A percentile compares a stretch with the other conserved stretches of the same genome.
phyloP scores from a whole-genome alignment of 1,139 yeast species.

The Blastobotrys raffinosifermentans region DNA sequence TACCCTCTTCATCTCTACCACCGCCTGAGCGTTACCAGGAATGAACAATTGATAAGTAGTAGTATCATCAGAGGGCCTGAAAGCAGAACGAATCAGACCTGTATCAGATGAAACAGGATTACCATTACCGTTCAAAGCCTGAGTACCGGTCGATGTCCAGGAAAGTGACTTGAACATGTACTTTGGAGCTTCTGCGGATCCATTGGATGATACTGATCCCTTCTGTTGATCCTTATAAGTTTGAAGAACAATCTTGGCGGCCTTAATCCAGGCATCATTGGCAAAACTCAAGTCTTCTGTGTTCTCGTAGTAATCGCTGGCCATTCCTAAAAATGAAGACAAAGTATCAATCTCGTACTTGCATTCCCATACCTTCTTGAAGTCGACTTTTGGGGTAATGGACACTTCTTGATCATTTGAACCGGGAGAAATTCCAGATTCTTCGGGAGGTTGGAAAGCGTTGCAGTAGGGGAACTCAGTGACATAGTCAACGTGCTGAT shows the following conservation, averaged over 20 bases:
- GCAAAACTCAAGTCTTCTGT: conserved; percentile 47
- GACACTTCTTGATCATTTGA: conserved; percentile 55
- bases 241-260: conserved; percentile 46
- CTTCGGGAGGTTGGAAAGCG: conserved; percentile 80
- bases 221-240: conserved; percentile 55
- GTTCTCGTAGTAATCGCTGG: conserved; percentile 58
- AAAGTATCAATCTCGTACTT: conserved; percentile 81
- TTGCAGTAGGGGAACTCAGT: conserved; percentile 68
- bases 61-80: conserved; percentile 85
- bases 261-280: conserved; percentile 47
- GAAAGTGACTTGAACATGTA: conserved; percentile 70
- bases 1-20: conserved; percentile 47
- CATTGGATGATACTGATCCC: conserved; percentile 57
- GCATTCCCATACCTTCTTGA: conserved; percentile 73
- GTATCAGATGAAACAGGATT: conserved; percentile 67
- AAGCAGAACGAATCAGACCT: conserved; percentile 71
- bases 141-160: conserved; percentile 68
- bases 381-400: conserved; percentile 63
- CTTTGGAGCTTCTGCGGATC: conserved; percentile 33
- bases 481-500: conserved; percentile 63
- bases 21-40: conserved; percentile 75
- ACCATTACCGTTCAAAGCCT: conserved; percentile 67
- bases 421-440: conserved; percentile 43
- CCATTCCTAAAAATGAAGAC: conserved; percentile 67
- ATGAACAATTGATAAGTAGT: conserved; percentile 69